Evolutionary conservation across 2,329 filamentous ascomycete species (phyloP).

Genomic region (Lasiodiplodia hormozganensis): DNA sequence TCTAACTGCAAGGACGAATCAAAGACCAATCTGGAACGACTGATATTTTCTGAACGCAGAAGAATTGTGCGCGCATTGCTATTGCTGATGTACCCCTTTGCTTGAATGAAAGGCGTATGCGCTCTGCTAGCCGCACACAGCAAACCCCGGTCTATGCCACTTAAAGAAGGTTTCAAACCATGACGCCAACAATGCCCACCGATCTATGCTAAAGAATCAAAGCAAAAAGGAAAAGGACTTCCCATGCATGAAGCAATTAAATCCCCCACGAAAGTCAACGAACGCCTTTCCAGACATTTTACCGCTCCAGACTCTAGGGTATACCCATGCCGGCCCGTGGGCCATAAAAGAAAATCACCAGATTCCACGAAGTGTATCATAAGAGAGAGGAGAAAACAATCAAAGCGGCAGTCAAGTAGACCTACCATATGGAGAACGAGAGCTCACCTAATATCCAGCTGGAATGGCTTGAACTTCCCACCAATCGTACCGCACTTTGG

Average conservation of each 20-base stretch:
- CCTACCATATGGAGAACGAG: constrained; percentile 6
- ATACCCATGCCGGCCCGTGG: constrained; percentile 25
- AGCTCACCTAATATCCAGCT: constrained; percentile 76
- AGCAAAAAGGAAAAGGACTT: constrained; percentile 18
- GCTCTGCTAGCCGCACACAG: not conserved
- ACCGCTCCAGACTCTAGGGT: constrained; percentile 29
- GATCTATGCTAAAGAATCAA: constrained; percentile 35
- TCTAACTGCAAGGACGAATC: not conserved
- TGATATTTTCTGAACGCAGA: constrained; percentile 9
- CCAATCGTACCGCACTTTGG: constrained; percentile 81
- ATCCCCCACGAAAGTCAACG: constrained; percentile 14
- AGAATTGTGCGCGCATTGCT: not conserved
- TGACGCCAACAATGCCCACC: constrained; percentile 25
- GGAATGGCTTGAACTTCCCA: constrained; percentile 82
- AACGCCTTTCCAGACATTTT: constrained; percentile 24
- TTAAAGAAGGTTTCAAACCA: not conserved
- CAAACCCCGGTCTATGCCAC: constrained; percentile 8
- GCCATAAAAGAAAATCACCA: constrained; percentile 11
- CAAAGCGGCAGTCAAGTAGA: not conserved
- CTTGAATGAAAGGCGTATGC: not conserved
- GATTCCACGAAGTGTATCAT: constrained; percentile 15
- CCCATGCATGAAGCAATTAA: not conserved
- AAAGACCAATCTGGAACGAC: not conserved
- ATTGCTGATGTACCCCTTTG: not conserved
- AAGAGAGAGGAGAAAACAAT: constrained; percentile 6